These are phyloP conservation scores for Gossypium gossypioides DNA, from an alignment of 441 rosid species.

Conservation along the genomic window DNA sequence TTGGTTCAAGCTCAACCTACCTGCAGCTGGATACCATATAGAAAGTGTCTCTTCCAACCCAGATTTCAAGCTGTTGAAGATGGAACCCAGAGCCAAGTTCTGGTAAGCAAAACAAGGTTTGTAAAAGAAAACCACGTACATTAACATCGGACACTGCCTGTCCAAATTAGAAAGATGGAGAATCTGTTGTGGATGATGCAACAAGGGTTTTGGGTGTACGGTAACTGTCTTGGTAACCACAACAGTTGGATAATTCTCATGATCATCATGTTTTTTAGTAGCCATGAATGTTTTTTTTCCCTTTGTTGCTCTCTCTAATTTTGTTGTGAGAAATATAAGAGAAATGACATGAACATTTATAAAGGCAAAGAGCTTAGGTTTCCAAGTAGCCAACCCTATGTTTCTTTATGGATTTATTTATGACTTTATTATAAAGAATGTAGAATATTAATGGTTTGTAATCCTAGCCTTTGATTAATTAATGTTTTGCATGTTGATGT, in stretches of 20 bases:
- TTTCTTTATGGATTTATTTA: conserved; percentile 19
- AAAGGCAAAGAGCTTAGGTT: conserved; percentile 17
- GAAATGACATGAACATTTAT: not conserved
- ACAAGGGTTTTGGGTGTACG: conserved; percentile 29
- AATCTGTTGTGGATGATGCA: conserved; percentile 25
- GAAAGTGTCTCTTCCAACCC: conserved; percentile 55
- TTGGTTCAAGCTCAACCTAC: conserved; percentile 39
- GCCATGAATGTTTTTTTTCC: conserved; percentile 17
- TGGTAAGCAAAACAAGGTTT: conserved; percentile 20
- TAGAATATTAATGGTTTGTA: not conserved
- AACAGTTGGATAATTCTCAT: conserved; percentile 22
- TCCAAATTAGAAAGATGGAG: conserved; percentile 54
- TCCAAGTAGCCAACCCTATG: conserved; percentile 29
- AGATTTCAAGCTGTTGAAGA: conserved; percentile 39
- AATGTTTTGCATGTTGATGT: conserved; percentile 18
- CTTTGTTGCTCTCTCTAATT: not conserved
- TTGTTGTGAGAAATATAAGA: conserved; percentile 8
- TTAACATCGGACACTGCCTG: conserved; percentile 55
- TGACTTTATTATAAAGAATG: not conserved
- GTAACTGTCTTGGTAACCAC: conserved; percentile 25
- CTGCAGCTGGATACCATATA: conserved; percentile 56
- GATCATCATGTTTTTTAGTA: not conserved
- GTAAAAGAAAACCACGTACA: conserved; percentile 61
- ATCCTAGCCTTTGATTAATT: not conserved
- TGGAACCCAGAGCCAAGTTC: conserved; percentile 22